Percentiles rank a stretch among this genome's conserved stretches.
Conservation (phyloP, 495 filamentous ascomycete genomes). For the Lepidopterella palustris region DNA sequence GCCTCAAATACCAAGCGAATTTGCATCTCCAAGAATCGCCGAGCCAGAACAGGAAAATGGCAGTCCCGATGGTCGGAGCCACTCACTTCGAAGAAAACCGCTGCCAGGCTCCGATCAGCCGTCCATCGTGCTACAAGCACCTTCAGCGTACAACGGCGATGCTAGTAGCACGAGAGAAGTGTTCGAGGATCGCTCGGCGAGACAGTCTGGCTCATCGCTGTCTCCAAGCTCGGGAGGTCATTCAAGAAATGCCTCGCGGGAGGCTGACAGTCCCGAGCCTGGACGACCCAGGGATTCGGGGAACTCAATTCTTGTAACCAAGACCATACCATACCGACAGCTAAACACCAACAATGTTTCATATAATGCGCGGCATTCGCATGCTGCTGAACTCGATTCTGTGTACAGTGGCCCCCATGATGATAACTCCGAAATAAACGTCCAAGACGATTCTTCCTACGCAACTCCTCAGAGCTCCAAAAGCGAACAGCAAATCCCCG, state of each 20-base stretch:
- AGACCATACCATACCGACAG: constrained; percentile 23
- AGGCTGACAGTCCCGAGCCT: constrained; percentile 5
- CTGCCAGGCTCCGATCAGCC: constrained; percentile 10
- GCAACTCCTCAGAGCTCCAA: background rate
- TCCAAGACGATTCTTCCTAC: constrained; percentile 27
- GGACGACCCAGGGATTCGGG: constrained; percentile 11
- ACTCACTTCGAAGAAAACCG: constrained; percentile 26
- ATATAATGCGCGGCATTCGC: constrained; percentile 23
- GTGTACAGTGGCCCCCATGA: constrained; percentile 39
- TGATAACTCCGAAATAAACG: background rate
- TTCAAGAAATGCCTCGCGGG: constrained; percentile 22
- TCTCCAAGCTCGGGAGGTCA: constrained; percentile 20
- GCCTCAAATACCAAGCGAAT: background rate
- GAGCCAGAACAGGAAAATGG: background rate
- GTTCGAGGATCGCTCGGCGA: constrained; percentile 15
- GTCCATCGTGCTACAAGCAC: constrained; percentile 8
- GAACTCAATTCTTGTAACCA: constrained; percentile 11
- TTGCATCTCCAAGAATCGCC: constrained; percentile 1
- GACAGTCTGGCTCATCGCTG: constrained; percentile 26
- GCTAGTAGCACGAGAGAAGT: constrained; percentile 18
- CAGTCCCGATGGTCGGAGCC: constrained; percentile 14
- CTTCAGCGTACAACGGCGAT: constrained; percentile 12
- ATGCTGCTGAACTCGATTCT: constrained; percentile 29
- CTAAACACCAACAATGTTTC: constrained; percentile 18
- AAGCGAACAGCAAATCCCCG: background rate